Evolutionary conservation across 2,329 filamentous ascomycete species (phyloP), one percentile per base, ranked within the genome.

Genomic region (Rutstroemia sp.): DNA sequence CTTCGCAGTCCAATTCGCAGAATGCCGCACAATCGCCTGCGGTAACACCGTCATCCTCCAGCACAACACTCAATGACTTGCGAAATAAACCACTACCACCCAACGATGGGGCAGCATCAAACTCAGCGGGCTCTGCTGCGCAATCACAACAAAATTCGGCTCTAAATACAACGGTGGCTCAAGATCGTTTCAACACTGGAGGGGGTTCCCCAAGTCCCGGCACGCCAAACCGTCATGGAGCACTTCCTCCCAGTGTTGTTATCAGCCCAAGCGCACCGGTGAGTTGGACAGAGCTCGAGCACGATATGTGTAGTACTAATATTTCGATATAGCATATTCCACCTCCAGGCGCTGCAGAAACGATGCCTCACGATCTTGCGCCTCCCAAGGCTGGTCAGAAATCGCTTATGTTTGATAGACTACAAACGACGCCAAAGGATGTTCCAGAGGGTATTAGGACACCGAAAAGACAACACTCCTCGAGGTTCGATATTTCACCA

Each of bases 351-450:
- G 87, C 92, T 57, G 88, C 92, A 62, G 94, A 99, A 76, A 96
- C 92, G 5, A 97, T 99, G 92, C 94, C 94, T 52, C 90, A 95
- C 68, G 94, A 99, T 70, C 84, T 99, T 58, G 90, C 91, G 30
- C 94, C 94, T 54, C 94, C 94, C 17, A 95, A 96, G 73, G 86
- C 89, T 45, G 90, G 90, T 54, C 83, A 88, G 68, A 97, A 97
- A 77, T 94, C 90, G 19, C 76, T 90, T 65, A 83, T 95, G 67
- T 95, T 91, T 73, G 89, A 95, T 71, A 83, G 90, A 59, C 81
- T 96, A 60, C 91, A 96, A 70, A 87, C 92, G 58, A 95, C 92
- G 2, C 95, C 95, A 51, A 96, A 96, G 73, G 94, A 99, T 73
- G 89, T 96, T 60, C 91, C 94, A 38, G 94, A 97, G 73, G 94